These are phyloP conservation scores for Epichloe hybrida DNA, from an alignment of 2,329 filamentous ascomycete species.

Conservation along the genomic window DNA sequence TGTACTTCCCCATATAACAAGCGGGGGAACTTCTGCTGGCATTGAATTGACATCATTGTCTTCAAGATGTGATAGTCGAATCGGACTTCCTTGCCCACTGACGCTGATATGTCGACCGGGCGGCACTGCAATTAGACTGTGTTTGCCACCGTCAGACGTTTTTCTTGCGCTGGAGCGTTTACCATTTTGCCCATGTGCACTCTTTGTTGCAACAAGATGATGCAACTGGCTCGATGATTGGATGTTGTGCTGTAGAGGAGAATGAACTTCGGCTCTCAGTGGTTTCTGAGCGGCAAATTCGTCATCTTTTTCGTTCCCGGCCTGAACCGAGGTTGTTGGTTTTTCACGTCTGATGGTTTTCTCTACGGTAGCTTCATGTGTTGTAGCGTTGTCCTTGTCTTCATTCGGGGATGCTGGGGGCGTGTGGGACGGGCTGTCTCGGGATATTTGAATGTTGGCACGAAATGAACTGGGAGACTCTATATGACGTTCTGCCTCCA, in stretches of 20 bases:
- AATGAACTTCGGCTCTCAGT: not conserved
- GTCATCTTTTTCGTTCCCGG: not conserved
- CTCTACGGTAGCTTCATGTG: not conserved
- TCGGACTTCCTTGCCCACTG: constrained; percentile 3
- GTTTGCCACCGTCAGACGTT: not conserved
- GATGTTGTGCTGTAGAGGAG: not conserved
- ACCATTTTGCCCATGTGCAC: not conserved
- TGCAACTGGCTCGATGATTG: not conserved
- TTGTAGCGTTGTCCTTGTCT: not conserved
- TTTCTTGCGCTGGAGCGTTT: not conserved
- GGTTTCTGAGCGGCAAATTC: not conserved
- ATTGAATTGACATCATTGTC: not conserved
- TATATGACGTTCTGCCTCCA: not conserved
- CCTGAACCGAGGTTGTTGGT: not conserved
- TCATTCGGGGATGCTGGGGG: not conserved
- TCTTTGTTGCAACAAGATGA: not conserved
- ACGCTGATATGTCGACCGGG: constrained; percentile 1
- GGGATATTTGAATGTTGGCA: not conserved
- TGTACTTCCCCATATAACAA: not conserved
- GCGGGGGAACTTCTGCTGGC: not conserved
- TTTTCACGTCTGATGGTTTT: not conserved
- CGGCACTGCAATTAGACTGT: not conserved
- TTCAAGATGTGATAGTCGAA: not conserved
- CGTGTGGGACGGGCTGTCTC: not conserved
- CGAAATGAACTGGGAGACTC: not conserved